Evolutionary conservation across 305 asterid genomes (phyloP), one percentile per base, ranked within the genome.

Genomic region (Rubia tinctorum): DNA sequence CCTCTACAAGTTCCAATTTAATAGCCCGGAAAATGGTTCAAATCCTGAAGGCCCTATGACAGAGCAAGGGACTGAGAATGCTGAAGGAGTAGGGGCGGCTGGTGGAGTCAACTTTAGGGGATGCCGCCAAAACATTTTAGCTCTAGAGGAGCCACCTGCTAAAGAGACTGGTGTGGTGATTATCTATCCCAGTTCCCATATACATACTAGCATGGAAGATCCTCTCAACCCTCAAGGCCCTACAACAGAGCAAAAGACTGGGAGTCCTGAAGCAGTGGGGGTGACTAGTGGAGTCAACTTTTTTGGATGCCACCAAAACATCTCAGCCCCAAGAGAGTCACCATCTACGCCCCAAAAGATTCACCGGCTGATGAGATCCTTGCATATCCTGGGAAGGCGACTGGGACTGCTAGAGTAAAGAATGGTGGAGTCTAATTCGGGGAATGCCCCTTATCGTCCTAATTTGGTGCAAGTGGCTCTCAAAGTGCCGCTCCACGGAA

Each of bases 391-490:
- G 34, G 34, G 34, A 30, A 30, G 34, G 34, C 34, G 3, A 30
- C 34, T 30, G 34, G 34, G 34, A 30, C 34, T 30, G 34, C 1
- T 30, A 30, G 34, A 30, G 34, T 30, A 30, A 30, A 30, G 34
- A 30, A 30, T 1, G 34, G 34, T 30, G 34, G 34, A 30, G 45
- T 42, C 45, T 42, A 55, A 10, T 39, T 71, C 13, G 34, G 43
- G 25, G 39, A 17, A 13, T 67, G n/a, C n/a, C 14, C 44, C 37
- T 8, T 43, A 17, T 49, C 44, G 14, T 62, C 27, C n/a, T 58
- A 72, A 53, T 72, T 22, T 34, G 63, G 58, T 67, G 55, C 66
- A 34, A 9, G 17, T 42, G 62, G 23, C 68, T 53, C 64, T 47
- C 66, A 15, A 40, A 60, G 56, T 62, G 61, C 66, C 62, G 22